Percentiles rank a stretch among this genome's conserved stretches.
Evolutionary conservation across 1,284 basidiomycete species (phyloP).

Genomic region (Cutaneotrichosporon mucoides): DNA sequence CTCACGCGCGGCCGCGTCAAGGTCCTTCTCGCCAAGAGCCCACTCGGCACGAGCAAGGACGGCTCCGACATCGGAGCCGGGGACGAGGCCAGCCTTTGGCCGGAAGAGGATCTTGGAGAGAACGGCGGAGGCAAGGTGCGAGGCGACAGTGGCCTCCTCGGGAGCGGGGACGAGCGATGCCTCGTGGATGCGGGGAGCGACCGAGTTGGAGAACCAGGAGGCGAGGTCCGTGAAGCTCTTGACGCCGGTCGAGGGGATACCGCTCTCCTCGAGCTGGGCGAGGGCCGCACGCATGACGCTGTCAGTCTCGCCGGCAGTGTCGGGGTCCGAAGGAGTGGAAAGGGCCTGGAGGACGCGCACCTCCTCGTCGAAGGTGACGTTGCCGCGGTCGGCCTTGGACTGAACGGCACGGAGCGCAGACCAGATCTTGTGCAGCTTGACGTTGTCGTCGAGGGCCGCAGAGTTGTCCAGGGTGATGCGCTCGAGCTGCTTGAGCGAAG

Average conservation of each 20-base stretch:
- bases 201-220: slow-evolving; percentile 80
- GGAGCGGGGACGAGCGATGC: slow-evolving; percentile 78
- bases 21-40: slow-evolving; percentile 83
- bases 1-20: slow-evolving; percentile 86
- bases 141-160: slow-evolving; percentile 74
- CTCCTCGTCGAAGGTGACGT: slow-evolving; percentile 78
- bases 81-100: slow-evolving; percentile 62
- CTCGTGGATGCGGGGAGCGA: slow-evolving; percentile 76
- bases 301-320: slow-evolving; percentile 20
- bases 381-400: slow-evolving; percentile 55
- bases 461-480: slow-evolving; percentile 88
- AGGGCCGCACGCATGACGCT: slow-evolving; percentile 63
- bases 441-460: slow-evolving; percentile 79
- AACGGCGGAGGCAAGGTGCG: slow-evolving; percentile 75
- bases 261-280: slow-evolving; percentile 66
- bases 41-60: slow-evolving; percentile 86
- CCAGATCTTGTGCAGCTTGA: slow-evolving; percentile 65
- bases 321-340: slow-evolving; percentile 59
- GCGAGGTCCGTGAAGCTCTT: slow-evolving; percentile 85
- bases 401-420: slow-evolving; percentile 51
- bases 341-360: slow-evolving; percentile 71
- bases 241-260: slow-evolving; percentile 77
- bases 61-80: slow-evolving; percentile 79
- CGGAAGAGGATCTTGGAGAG: slow-evolving; percentile 75
- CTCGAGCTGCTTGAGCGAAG: slow-evolving; percentile 85